Base-by-base conservation (phyloP, 768 basidiomycete species). In the Lactarius trivialis region DNA sequence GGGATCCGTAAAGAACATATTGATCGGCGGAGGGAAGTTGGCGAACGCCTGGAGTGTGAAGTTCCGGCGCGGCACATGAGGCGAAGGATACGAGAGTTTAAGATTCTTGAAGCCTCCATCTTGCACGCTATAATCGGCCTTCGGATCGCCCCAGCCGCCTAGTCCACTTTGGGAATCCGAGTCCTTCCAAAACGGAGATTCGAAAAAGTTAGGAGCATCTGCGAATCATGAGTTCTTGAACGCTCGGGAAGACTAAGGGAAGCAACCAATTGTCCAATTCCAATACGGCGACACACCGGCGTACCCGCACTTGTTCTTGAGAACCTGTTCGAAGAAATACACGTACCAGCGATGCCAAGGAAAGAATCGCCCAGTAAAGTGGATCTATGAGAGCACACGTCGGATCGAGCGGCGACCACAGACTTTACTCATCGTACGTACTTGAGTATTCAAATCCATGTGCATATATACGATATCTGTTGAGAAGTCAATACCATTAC, bases 41-140 rank as follows among this genome's bases (percentile, higher is more conserved):
- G n/a, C 21, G 51, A 58, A 75, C 12, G 76, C 73, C 56, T 68
- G 70, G 19, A 72, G 70, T 2, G 71, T 73, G 67, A 70, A 76
- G 45, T 71, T 72, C 8, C 76, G 69, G 30, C 76, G 73, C 36
- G 75, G 34, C 19, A 49, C 65, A 65, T 76, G 74, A 28, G 72
- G 70, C 33, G 67, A 66, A 28, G 75, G 75, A 52, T 76, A 76
- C 17, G 74, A 64, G 14, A 72, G 58, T 11, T 62, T 54, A 55
- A 72, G 56, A 19, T 57, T 50, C 11, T 65, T 67, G 65, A 75
- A 72, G 4, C 65, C 75, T 52, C 74, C 75, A 56, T 70, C 65
- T 9, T 64, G 58, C 2, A 73, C 68, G 37, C 56, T 58, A 55
- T 62, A 58, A 58, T 73, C 68, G 12, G 61, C 49, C 2, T 60